phyloP scores from a whole-genome alignment of 768 basidiomycete genomes.

The Plicaturopsis crispa region DNA sequence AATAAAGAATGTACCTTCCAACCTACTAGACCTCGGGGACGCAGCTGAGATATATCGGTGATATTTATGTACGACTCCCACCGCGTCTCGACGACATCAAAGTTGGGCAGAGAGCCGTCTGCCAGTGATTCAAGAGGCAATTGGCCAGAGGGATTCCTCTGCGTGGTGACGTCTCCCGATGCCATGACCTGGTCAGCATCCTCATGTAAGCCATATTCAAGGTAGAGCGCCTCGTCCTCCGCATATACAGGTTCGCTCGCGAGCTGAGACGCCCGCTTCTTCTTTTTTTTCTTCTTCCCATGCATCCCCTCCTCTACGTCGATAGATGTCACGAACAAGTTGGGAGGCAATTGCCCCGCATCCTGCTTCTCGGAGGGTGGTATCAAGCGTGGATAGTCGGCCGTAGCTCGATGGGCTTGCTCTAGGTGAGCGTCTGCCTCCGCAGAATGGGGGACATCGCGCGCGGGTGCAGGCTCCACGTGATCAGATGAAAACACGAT shows the following conservation, averaged over 20 bases:
- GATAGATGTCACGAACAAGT: constrained; percentile 65
- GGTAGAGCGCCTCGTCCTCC: constrained; percentile 1
- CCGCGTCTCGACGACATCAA: too few relatives aligned
- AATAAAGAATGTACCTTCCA: too few relatives aligned
- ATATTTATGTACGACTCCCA: too few relatives aligned
- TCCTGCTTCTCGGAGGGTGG: constrained; percentile 59
- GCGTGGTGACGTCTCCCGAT: too few relatives aligned
- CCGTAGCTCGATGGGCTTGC: constrained; percentile 3
- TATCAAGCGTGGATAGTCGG: constrained; percentile 30
- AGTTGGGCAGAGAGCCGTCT: too few relatives aligned
- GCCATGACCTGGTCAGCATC: too few relatives aligned
- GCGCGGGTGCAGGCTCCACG: constrained; percentile 2
- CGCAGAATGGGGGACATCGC: constrained; percentile 2
- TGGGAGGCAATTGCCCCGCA: constrained; percentile 41
- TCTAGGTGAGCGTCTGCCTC: constrained; percentile 5
- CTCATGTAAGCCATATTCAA: too few relatives aligned
- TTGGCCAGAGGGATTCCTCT: too few relatives aligned
- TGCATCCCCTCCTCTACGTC: constrained; percentile 49
- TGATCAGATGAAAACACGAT: background rate
- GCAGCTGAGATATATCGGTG: too few relatives aligned
- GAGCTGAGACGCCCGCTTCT: too few relatives aligned
- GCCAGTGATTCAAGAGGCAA: too few relatives aligned
- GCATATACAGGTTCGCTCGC: background rate
- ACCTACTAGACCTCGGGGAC: too few relatives aligned
- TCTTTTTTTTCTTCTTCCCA: constrained; percentile 27